Evolutionary conservation across 331 rosid species (phyloP).

Genomic region (Ulmus americana): DNA sequence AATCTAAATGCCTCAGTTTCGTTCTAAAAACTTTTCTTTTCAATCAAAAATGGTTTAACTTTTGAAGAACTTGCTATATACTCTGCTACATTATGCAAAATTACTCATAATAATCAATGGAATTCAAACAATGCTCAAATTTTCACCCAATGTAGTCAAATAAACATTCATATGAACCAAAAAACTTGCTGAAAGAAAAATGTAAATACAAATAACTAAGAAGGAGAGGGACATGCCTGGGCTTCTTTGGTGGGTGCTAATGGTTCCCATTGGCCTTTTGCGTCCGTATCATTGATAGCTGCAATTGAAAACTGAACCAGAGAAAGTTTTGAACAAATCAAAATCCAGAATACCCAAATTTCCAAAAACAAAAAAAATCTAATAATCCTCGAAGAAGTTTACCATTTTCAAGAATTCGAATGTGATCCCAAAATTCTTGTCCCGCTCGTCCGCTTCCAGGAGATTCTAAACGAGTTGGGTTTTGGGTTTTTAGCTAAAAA

Average conservation of each 20-base stretch:
- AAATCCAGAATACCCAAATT: neutral
- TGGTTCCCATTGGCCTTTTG: constrained; percentile 81
- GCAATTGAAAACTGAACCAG: constrained; percentile 77
- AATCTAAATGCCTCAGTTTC: neutral
- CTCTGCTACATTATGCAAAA: neutral
- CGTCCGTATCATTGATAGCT: constrained; percentile 83
- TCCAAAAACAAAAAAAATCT: constrained; percentile 3
- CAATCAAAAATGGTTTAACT: too few relatives aligned
- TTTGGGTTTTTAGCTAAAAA: neutral
- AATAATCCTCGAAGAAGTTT: constrained; percentile 9
- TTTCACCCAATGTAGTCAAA: neutral
- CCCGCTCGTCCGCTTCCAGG: neutral
- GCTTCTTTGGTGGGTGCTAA: constrained; percentile 98
- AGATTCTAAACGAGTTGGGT: neutral
- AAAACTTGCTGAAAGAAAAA: neutral
- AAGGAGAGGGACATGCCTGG: constrained; percentile 48
- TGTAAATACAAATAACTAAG: neutral
- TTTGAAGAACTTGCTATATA: too few relatives aligned
- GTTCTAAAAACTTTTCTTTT: too few relatives aligned
- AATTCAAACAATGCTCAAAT: constrained; percentile 3
- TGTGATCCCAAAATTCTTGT: neutral
- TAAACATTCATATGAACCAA: constrained; percentile 4
- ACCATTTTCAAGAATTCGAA: constrained; percentile 47
- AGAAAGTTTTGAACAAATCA: neutral
- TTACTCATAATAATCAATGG: neutral